Percentiles rank a stretch among this genome's conserved stretches.
These are phyloP conservation scores for Cystobasidium slooffiae DNA, from an alignment of 1,284 basidiomycete species.

Conservation along the genomic window DNA sequence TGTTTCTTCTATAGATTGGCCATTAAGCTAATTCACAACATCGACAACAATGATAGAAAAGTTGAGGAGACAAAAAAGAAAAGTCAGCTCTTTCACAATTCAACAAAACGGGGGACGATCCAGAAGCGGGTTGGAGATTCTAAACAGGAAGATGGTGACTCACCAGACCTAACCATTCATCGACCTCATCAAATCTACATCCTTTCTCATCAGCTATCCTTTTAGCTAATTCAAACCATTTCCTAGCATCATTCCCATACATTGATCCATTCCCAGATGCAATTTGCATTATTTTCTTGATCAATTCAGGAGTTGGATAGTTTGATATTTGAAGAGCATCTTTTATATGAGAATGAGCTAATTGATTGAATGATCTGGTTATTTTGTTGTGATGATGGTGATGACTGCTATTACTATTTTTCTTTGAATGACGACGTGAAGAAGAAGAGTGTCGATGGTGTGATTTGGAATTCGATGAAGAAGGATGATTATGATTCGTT, in stretches of 20 bases:
- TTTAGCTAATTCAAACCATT: conserved; percentile 29
- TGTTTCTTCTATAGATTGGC: conserved; percentile 15
- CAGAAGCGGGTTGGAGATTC: not conserved
- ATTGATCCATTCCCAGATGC: not conserved
- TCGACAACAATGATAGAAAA: too few relatives aligned
- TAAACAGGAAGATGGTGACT: conserved; percentile 2
- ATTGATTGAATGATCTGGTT: not conserved
- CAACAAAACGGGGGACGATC: not conserved
- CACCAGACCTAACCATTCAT: conserved; percentile 21
- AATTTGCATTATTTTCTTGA: not conserved
- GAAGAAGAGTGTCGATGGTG: not conserved
- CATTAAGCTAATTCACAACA: conserved; percentile 6
- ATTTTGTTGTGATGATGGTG: not conserved
- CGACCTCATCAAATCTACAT: conserved; percentile 14
- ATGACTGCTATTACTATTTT: too few relatives aligned
- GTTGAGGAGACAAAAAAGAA: too few relatives aligned
- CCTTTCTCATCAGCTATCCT: not conserved
- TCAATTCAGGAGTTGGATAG: not conserved
- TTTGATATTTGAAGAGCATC: not conserved
- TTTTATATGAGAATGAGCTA: conserved; percentile 1
- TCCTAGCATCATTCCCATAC: conserved; percentile 20
- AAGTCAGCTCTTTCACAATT: too few relatives aligned
- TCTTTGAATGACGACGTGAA: too few relatives aligned
- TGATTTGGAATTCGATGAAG: not conserved
- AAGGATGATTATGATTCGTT: not conserved